Evolutionary conservation across 2,329 filamentous ascomycete genomes (phyloP), one percentile per base, ranked within the genome.

Genomic region (Colletotrichum zoysiae): DNA sequence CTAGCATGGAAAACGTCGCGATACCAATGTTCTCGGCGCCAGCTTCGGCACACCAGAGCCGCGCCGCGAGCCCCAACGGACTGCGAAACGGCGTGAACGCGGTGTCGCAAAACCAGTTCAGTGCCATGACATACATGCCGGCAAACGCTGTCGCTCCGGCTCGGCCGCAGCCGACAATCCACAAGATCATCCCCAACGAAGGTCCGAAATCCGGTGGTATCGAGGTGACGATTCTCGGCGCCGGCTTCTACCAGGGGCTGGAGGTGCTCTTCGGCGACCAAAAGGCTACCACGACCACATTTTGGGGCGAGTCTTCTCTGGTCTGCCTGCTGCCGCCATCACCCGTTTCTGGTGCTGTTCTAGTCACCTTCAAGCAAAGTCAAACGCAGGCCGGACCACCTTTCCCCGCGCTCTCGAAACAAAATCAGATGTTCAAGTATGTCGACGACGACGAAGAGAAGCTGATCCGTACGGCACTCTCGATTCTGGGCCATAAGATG

Each of bases 181-280:
- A 94, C 79, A 95, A 95, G 79, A 87, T 97, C 73, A 93, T 96
- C 46, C 95, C 95, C 0, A 88, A 88, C 40, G 93, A 97, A 80
- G 95, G 95, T 0, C 93, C 95, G 8, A 93, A 91, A 70, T 90
- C 89, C 46, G 95, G 95, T 71, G 95, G 95, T 53, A 95, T 94
- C 64, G 95, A 98, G 79, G 94, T 97, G 3, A 95, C 93, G 0
- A 89, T 96, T 67, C 85, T 97, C 11, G 95, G 95, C 23, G 93
- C 91, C 74, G 90, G 91, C 18, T 97, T 97, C 79, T 91, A 90
- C 74, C 91, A 88, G 73, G 92, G 81, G 1, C 87, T 97, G 73
- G 93, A 95, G 74, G 93, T 97, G 66, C 92, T 95, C 81, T 98
- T 98, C 79, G 95, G 95, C 30, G 84, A 87, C 44, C 82, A 85